phyloP scores from a whole-genome alignment of 495 filamentous ascomycete species.

The Aspergillus bridgeri region DNA sequence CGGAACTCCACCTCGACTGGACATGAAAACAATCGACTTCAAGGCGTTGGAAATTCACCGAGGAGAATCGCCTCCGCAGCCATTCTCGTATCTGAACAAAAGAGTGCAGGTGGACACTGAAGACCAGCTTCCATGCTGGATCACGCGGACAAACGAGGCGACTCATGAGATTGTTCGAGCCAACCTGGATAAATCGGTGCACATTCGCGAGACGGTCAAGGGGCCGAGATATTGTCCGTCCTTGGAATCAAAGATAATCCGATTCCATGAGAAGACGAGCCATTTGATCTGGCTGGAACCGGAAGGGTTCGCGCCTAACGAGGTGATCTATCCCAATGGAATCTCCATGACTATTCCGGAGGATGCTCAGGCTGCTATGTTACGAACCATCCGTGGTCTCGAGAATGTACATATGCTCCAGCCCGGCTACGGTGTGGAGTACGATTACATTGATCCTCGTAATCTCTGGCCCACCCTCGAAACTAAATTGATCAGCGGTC shows the following conservation, averaged over 20 bases:
- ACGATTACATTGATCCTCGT: slow-evolving; percentile 96
- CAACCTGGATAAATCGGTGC: slow-evolving; percentile 88
- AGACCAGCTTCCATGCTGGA: slow-evolving; percentile 73
- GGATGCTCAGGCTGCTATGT: slow-evolving; percentile 75
- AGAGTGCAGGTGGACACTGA: slow-evolving; percentile 66
- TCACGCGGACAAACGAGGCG: slow-evolving; percentile 77
- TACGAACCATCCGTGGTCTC: slow-evolving; percentile 80
- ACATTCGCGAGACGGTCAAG: slow-evolving; percentile 93
- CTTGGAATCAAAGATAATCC: slow-evolving; percentile 89
- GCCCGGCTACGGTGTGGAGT: slow-evolving; percentile 95
- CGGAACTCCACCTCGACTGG: slow-evolving; percentile 86
- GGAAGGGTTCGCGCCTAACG: slow-evolving; percentile 81
- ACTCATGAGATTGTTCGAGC: slow-evolving; percentile 81
- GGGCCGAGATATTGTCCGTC: slow-evolving; percentile 95
- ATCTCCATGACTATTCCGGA: slow-evolving; percentile 95
- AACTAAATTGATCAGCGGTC: slow-evolving; percentile 84
- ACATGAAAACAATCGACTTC: slow-evolving; percentile 80
- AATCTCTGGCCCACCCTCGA: slow-evolving; percentile 82
- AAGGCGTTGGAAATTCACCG: slow-evolving; percentile 62
- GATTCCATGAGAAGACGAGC: slow-evolving; percentile 70
- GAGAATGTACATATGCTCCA: slow-evolving; percentile 93
- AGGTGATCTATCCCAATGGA: slow-evolving; percentile 93
- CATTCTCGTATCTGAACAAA: slow-evolving; percentile 88
- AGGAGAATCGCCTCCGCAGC: slow-evolving; percentile 82
- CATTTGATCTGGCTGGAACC: slow-evolving; percentile 97